Evolutionary conservation across 2,329 filamentous ascomycete genomes (phyloP), one percentile per base, ranked within the genome.

Genomic region (Karstenula rhodostoma): DNA sequence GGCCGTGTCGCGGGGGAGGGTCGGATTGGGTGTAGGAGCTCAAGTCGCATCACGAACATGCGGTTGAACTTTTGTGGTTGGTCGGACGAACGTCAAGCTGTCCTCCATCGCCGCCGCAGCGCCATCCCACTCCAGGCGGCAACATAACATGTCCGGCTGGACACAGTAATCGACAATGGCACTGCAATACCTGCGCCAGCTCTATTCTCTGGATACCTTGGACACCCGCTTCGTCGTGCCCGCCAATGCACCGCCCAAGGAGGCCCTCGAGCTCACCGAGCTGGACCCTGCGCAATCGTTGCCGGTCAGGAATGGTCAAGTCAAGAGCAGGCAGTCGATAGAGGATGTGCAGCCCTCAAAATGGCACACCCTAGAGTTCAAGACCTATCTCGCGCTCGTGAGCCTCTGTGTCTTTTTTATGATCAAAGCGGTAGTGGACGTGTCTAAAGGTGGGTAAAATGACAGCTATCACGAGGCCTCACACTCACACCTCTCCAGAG

Each of bases 321-420:
- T 68, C 65, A 69, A 70, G 64, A 62, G 55, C 46, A 71, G 56
- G 37, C 61, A 53, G 19, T 44, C 56, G 27, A 57, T 44, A 82
- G 82, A 77, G 77, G 80, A 60, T 74, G 72, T 84, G 57, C 83
- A 86, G 62, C 86, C 88, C 37, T 86, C 94, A 46, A 90, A 86
- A 88, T 99, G 94, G 94, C 87, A 85, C 25, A 96, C 93, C 0
- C 85, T 86, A 2, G 95, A 99, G 79, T 98, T 95, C 81, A 90
- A 87, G 75, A 69, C 93, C 56, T 98, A 99, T 81, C 90, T 89
- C 68, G 50, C 90, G 22, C 79, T 92, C 66, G 86, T 97, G 69
- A 63, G 84, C 32, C 74, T 86, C 6, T 84, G 83, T 57, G 84
- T 98, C 27, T 92, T 93, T 9, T 85, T 89, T 71, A 99, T 99